Evolutionary conservation across 352 stramenopile genomes (phyloP).

Genomic region (Pythium aristosporum): DNA sequence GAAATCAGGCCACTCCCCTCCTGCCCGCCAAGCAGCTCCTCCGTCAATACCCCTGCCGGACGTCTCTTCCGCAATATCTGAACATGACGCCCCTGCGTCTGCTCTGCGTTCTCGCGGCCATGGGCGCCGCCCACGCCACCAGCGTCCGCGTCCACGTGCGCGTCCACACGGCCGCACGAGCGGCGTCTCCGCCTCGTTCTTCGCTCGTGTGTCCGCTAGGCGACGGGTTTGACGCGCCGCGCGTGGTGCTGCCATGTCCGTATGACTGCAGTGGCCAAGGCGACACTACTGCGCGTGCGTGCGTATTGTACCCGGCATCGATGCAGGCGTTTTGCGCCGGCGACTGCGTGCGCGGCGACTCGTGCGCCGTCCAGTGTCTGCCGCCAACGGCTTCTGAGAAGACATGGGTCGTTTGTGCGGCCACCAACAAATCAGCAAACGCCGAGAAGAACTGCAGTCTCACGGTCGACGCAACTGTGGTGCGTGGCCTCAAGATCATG

Average conservation of each 20-base stretch:
- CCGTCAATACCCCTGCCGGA: too few species aligned
- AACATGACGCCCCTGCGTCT: not conserved
- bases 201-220: slow-evolving; percentile 14
- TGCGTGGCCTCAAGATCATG: not conserved
- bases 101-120: not conserved
- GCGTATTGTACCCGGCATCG: slow-evolving; percentile 1
- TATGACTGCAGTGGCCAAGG: not conserved
- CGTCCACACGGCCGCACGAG: not conserved
- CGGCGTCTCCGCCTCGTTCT: not conserved
- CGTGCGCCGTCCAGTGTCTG: slow-evolving; percentile 4
- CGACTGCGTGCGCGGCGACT: not conserved
- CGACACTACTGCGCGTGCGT: not conserved
- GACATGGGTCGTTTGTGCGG: not conserved
- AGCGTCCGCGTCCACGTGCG: not conserved
- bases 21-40: too few species aligned
- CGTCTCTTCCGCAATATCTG: too few species aligned
- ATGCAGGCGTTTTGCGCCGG: slow-evolving; percentile 1
- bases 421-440: not conserved
- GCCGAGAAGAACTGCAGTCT: not conserved
- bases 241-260: slow-evolving; percentile 8
- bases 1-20: too few species aligned
- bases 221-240: not conserved
- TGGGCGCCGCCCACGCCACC: not conserved
- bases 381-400: not conserved
- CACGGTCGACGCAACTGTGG: not conserved